Evolutionary conservation across 306 rosid species (phyloP).

Genomic region (Malus domestica): DNA sequence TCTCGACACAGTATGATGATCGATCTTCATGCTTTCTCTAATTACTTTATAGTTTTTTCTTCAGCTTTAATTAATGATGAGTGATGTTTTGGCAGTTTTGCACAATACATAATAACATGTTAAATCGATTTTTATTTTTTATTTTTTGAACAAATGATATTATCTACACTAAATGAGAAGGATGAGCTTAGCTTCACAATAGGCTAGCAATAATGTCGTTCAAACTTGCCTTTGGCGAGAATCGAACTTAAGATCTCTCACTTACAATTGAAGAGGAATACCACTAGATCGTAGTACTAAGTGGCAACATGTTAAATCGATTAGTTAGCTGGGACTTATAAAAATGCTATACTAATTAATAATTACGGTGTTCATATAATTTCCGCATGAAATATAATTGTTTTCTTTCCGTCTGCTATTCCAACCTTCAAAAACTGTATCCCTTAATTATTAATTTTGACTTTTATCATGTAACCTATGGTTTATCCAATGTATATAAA

Average conservation of each 20-base stretch:
- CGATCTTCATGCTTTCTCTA: not conserved
- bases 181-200: too few species aligned
- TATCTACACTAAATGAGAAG: too few species aligned
- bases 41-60: not conserved
- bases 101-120: not conserved
- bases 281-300: too few species aligned
- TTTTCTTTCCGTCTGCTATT: not conserved
- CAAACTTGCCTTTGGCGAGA: too few species aligned
- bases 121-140: not conserved
- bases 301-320: not conserved
- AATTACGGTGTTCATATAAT: not conserved
- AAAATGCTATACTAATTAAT: not conserved
- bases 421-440: not conserved
- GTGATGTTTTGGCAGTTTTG: not conserved
- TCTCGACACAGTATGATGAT: slow-evolving; percentile 45
- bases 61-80: not conserved
- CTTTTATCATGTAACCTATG: too few species aligned
- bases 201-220: too few species aligned
- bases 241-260: too few species aligned
- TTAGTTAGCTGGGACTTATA: not conserved
- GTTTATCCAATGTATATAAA: too few species aligned
- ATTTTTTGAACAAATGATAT: too few species aligned
- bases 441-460: not conserved
- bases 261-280: too few species aligned
- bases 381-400: not conserved